Evolutionary conservation across 2,329 filamentous ascomycete genomes (phyloP).

Genomic region (Botryotinia globosa): DNA sequence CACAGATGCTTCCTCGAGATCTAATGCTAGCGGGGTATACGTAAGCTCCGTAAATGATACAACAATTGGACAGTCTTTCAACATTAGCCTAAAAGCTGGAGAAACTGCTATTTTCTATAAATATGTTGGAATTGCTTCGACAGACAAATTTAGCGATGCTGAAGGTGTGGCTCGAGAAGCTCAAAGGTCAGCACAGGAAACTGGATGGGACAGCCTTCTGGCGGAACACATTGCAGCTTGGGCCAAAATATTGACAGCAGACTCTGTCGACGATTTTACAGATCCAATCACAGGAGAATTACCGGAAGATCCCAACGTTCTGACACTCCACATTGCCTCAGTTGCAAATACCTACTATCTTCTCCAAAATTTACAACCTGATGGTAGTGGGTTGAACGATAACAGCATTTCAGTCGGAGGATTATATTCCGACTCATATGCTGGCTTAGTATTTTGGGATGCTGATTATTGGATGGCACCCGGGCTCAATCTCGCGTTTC

Average conservation of each 20-base stretch:
- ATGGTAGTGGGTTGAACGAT: slow-evolving; percentile 55
- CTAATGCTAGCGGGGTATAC: slow-evolving; percentile 39
- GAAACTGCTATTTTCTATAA: slow-evolving; percentile 58
- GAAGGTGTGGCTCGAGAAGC: slow-evolving; percentile 54
- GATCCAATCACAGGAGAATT: slow-evolving; percentile 55
- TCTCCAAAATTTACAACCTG: slow-evolving; percentile 47
- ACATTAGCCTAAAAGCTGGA: slow-evolving; percentile 51
- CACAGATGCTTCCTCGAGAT: slow-evolving; percentile 40
- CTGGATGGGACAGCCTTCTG: slow-evolving; percentile 56
- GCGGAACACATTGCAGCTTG: slow-evolving; percentile 59
- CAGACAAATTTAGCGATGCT: slow-evolving; percentile 63
- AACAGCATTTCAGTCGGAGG: slow-evolving; percentile 68
- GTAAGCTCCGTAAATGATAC: slow-evolving; percentile 54
- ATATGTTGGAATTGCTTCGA: slow-evolving; percentile 65
- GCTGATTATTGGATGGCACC: slow-evolving; percentile 46
- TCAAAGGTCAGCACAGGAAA: slow-evolving; percentile 47
- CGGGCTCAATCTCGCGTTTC: slow-evolving; percentile 61
- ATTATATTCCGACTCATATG: slow-evolving; percentile 65
- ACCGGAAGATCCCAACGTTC: slow-evolving; percentile 56
- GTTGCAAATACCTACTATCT: slow-evolving; percentile 56
- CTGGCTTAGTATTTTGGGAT: slow-evolving; percentile 49
- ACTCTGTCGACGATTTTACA: slow-evolving; percentile 62
- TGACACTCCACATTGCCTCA: slow-evolving; percentile 51
- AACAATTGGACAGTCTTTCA: slow-evolving; percentile 61
- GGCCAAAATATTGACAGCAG: slow-evolving; percentile 56